Conservation (phyloP, 23 red algal species). For the Pyropia haitanensis region DNA sequence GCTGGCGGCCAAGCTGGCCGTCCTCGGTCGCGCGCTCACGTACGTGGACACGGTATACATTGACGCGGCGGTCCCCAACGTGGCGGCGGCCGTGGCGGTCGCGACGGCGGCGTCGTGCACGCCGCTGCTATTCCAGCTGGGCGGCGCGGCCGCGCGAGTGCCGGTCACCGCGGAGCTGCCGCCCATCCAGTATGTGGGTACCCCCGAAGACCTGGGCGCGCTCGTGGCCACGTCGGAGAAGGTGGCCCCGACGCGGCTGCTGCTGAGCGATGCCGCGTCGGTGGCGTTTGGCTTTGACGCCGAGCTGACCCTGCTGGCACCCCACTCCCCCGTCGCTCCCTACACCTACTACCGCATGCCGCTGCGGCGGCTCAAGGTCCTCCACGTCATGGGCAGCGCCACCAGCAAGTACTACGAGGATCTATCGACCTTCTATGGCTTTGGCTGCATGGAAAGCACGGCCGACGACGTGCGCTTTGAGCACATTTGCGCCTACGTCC, state of each 20-base stretch:
- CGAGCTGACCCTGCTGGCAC: too few species aligned
- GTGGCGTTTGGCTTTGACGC: too few species aligned
- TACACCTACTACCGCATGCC: conserved; percentile 19
- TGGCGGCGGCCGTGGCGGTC: neutral
- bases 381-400: conserved; percentile 40
- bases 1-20: neutral
- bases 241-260: too few species aligned
- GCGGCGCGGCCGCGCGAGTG: too few species aligned
- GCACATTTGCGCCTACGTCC: conserved; percentile 25
- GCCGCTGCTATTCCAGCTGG: too few species aligned
- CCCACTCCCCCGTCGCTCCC: too few species aligned
- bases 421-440: conserved; percentile 32
- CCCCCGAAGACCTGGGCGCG: too few species aligned
- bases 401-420: conserved; percentile 44
- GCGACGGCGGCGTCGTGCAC: too few species aligned
- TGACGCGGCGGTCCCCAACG: conserved; percentile 12
- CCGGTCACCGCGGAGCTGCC: too few species aligned
- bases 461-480: conserved; percentile 22
- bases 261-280: too few species aligned
- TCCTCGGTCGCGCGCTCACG: conserved; percentile 4
- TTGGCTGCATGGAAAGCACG: conserved; percentile 25
- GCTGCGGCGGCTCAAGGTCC: conserved; percentile 23
- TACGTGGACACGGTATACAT: conserved; percentile 31
- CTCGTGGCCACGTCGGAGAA: too few species aligned
- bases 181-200: too few species aligned